Evolutionary conservation across 352 stramenopile genomes (phyloP), one percentile per base, ranked within the genome.

Genomic region (Phytopythium vexans): DNA sequence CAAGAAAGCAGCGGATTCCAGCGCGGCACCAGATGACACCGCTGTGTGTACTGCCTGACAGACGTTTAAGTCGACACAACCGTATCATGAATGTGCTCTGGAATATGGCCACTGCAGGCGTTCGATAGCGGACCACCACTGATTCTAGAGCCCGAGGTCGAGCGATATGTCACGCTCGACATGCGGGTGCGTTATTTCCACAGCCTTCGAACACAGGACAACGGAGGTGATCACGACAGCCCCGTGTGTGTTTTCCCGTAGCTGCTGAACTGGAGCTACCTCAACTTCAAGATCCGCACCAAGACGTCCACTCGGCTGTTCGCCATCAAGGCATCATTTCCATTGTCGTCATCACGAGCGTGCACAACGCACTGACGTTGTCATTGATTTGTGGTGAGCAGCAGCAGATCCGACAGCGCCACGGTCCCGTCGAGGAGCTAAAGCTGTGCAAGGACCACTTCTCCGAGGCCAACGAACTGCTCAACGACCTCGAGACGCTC

Each of bases 251-350:
- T 43, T 3, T 53, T 42, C 44, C 15, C 40, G 62, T 49, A 81
- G 72, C 62, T 86, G 41, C 64, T 86, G 40, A 86, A 83, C 50
- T 86, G 75, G 75, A 75, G 66, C 45, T 86, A 83, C 42, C 68
- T 86, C 54, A 82, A 83, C 62, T 81, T 82, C 51, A 76, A 74
- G 47, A 59, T 81, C 39, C 64, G 64, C 14, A 63, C 69, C 37
- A 82, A 77, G 58, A 82, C 69, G 9, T 68, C 60, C 9, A 83
- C 75, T n/a, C 59, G 61, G 16, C 58, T 86, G 48, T 83, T 83
- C 27, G 66, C 70, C 9, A 63, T 83, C 62, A 80, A 81, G 54
- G 70, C 74, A n/a, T n/a, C n/a, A n/a, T n/a, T n/a, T n/a, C n/a
- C n/a, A n/a, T n/a, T 8, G 33, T 7, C 37, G 10, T 21, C 6